Evolutionary conservation across 176 grass and related monocot genomes (phyloP), one percentile per base, ranked within the genome.

Genomic region (Cenchrus fungigraminus): DNA sequence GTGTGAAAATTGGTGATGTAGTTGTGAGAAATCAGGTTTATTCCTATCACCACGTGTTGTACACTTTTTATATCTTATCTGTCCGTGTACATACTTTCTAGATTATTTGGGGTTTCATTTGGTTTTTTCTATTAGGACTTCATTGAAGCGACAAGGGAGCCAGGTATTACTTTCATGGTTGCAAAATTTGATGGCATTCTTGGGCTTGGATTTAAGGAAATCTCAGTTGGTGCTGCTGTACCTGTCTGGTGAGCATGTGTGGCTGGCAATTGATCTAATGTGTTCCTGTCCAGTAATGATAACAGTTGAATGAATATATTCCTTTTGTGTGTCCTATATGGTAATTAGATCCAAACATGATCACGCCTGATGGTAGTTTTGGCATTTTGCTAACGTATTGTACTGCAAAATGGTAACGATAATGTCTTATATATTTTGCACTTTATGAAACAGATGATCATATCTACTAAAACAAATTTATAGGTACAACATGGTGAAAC

Each of bases 151-250:
- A 94, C 86, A 2, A 83, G 55, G 76, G 92, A 97, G 61, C 73
- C 92, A 31, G 63, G 92, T 79, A 11, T 97, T 47, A 94, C 90
- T 68, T 97, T 97, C 49, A 56, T 92, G 81, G 68, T 92, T 51
- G 88, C 81, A 61, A 97, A 97, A 83, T 97, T 97, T 45, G 92
- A 97, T 29, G 92, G 95, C 64, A 92, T 97, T 90, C 84, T 97
- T 83, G 95, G 92, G n/a, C 95, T 97, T 87, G 92, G 87, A 34
- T 97, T 94, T 84, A 83, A 91, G 61, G 90, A 94, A 91, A 92
- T 97, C 62, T 91, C 92, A 8, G 88, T 87, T 58, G 90, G 90
- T 44, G 53, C 59, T 76, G 74, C 52, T 43, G 78, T 85, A 66
- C 95, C 95, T 85, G 63, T 97, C 49, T 95, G 93, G 93, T 95